Conservation (phyloP, 1,284 basidiomycete species). For the Trametes pubescens region DNA sequence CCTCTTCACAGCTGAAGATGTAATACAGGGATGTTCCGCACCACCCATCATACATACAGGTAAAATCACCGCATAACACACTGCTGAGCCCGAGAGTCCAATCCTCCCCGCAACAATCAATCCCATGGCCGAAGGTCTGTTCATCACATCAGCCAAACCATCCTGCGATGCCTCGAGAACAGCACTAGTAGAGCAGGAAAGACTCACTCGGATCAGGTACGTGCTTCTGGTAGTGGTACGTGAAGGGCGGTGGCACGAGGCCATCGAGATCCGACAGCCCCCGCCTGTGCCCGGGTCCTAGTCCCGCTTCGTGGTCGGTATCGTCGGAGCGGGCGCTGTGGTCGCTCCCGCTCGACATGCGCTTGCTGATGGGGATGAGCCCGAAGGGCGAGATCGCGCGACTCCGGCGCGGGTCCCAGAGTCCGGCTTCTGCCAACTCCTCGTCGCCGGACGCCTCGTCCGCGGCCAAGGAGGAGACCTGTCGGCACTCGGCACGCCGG, state of each 20-base stretch:
- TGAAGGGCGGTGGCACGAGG: conserved; percentile 6
- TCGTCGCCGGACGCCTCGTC: neutral
- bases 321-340: conserved; percentile 11
- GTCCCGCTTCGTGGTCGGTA: conserved; percentile 3
- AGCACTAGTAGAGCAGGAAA: too few species aligned
- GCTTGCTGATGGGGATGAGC: conserved; percentile 26
- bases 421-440: neutral
- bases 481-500: conserved; percentile 31
- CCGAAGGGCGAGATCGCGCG: conserved; percentile 34
- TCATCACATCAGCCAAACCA: neutral
- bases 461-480: neutral
- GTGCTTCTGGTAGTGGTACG: conserved; percentile 31
- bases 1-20: too few species aligned
- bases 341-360: conserved; percentile 13
- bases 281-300: conserved; percentile 2
- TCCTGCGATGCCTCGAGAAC: neutral
- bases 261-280: neutral
- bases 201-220: conserved; percentile 28
- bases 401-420: conserved; percentile 23
- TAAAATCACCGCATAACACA: too few species aligned
- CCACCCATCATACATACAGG: too few species aligned
- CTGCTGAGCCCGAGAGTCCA: too few species aligned
- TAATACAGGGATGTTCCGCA: too few species aligned
- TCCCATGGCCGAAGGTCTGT: conserved; percentile 9
- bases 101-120: neutral